Evolutionary conservation across 192 early-diverging fungal species (phyloP).

Genomic region (Podila minutissima): DNA sequence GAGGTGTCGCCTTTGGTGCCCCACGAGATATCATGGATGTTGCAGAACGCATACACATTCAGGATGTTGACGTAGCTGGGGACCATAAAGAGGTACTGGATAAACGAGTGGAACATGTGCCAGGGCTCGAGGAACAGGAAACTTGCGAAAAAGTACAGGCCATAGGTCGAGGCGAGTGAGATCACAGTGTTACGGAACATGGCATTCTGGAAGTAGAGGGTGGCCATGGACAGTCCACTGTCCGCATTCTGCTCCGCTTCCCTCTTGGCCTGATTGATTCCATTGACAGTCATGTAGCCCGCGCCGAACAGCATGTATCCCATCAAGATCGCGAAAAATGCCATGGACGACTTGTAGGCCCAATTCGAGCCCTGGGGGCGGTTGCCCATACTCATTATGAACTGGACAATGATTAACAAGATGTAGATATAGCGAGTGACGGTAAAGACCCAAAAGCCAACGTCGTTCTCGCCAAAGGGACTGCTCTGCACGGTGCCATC

Average conservation of each 20-base stretch:
- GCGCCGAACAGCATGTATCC: slow-evolving; percentile 63
- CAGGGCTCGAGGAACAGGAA: slow-evolving; percentile 80
- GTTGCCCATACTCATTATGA: slow-evolving; percentile 95
- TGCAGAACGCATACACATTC: slow-evolving; percentile 70
- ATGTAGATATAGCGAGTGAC: slow-evolving; percentile 71
- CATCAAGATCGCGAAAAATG: slow-evolving; percentile 60
- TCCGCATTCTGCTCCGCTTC: neutral
- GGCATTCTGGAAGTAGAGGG: slow-evolving; percentile 44
- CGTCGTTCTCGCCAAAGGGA: slow-evolving; percentile 51
- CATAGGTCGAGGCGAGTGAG: slow-evolving; percentile 77
- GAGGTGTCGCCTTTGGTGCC: slow-evolving; percentile 87
- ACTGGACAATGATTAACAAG: slow-evolving; percentile 78
- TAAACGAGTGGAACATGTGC: slow-evolving; percentile 80
- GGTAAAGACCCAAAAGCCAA: slow-evolving; percentile 64
- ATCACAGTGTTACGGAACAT: slow-evolving; percentile 73
- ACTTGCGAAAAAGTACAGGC: slow-evolving; percentile 76
- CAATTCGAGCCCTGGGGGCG: slow-evolving; percentile 87
- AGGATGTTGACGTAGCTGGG: slow-evolving; percentile 81
- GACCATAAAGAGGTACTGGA: slow-evolving; percentile 80
- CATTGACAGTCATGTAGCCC: slow-evolving; percentile 56
- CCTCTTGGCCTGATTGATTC: slow-evolving; percentile 33
- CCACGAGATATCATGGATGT: slow-evolving; percentile 76
- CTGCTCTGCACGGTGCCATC: slow-evolving; percentile 18
- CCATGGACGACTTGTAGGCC: slow-evolving; percentile 62
- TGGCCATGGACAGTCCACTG: slow-evolving; percentile 12